A percentile compares a stretch with the other conserved stretches of the same genome.
These are phyloP conservation scores for Fusarium sp. DNA, from an alignment of 2,329 filamentous ascomycete species.

Conservation along the genomic window DNA sequence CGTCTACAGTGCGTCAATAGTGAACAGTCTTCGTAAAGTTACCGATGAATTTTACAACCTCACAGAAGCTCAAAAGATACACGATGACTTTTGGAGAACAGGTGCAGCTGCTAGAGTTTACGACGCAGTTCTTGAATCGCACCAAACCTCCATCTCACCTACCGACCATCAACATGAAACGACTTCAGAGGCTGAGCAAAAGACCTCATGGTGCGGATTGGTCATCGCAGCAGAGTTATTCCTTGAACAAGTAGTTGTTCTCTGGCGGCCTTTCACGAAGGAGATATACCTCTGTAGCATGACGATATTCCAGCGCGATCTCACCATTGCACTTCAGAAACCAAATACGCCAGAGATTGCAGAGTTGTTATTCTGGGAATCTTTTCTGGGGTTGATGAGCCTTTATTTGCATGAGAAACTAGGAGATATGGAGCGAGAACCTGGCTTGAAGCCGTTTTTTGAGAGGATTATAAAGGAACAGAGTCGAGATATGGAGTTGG, in stretches of 20 bases:
- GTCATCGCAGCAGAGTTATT: background rate
- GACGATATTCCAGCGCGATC: slow-evolving; percentile 1
- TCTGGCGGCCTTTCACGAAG: background rate
- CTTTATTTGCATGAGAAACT: background rate
- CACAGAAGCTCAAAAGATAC: background rate
- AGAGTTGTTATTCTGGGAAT: background rate
- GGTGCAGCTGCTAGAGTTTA: background rate
- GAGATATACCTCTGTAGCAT: slow-evolving; percentile 7
- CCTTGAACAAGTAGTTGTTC: background rate
- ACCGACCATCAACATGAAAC: fast-evolving
- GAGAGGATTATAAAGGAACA: background rate
- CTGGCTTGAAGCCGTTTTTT: background rate
- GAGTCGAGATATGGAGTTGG: background rate
- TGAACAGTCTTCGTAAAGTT: background rate
- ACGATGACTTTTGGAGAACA: slow-evolving; percentile 1
- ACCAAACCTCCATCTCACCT: background rate
- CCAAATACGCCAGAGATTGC: background rate
- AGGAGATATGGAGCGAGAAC: background rate
- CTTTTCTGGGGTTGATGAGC: background rate
- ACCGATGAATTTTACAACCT: background rate
- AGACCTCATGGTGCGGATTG: slow-evolving; percentile 6
- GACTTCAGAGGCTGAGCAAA: background rate
- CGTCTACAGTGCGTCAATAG: background rate
- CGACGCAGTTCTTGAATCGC: background rate
- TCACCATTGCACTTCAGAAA: background rate